Evolutionary conservation across 352 stramenopile genomes (phyloP).

Genomic region (Pythium aquatile): DNA sequence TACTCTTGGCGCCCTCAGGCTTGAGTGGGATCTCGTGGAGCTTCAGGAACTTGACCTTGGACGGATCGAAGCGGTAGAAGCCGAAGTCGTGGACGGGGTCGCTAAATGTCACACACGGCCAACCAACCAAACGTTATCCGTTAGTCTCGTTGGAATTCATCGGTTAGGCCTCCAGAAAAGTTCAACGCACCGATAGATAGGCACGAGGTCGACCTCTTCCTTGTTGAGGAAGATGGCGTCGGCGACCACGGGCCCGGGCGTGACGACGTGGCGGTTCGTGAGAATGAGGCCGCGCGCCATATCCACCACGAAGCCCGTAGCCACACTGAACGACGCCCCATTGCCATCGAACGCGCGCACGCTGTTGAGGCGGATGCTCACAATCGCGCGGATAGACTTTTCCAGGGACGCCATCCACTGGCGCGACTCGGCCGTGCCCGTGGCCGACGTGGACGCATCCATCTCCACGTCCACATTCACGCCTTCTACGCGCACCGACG

Average conservation of each 20-base stretch:
- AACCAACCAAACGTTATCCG: not conserved
- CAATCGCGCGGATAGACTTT: constrained; percentile 72
- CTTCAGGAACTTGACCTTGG: constrained; percentile 85
- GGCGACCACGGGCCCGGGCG: constrained; percentile 79
- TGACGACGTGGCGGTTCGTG: constrained; percentile 93
- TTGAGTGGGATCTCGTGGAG: constrained; percentile 87
- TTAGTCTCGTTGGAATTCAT: not conserved
- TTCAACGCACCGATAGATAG: constrained; percentile 73
- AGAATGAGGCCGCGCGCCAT: constrained; percentile 85
- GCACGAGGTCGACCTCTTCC: constrained; percentile 89
- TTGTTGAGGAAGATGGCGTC: constrained; percentile 94
- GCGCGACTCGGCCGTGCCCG: constrained; percentile 50
- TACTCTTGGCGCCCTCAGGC: constrained; percentile 78
- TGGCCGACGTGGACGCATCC: constrained; percentile 18
- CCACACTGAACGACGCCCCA: constrained; percentile 80
- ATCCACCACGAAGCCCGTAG: constrained; percentile 92
- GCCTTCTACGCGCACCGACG: constrained; percentile 33
- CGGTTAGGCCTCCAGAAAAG: not conserved
- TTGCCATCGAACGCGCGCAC: constrained; percentile 89
- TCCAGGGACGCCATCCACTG: constrained; percentile 74
- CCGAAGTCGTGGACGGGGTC: constrained; percentile 94
- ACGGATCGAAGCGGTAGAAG: constrained; percentile 88
- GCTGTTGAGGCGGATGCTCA: constrained; percentile 85
- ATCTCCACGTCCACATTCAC: constrained; percentile 44
- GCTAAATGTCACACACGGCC: constrained; percentile 20